A percentile compares a stretch with the other conserved stretches of the same genome.
Conservation (phyloP, 2,329 filamentous ascomycete species). For the Ascochyta koolunga region DNA sequence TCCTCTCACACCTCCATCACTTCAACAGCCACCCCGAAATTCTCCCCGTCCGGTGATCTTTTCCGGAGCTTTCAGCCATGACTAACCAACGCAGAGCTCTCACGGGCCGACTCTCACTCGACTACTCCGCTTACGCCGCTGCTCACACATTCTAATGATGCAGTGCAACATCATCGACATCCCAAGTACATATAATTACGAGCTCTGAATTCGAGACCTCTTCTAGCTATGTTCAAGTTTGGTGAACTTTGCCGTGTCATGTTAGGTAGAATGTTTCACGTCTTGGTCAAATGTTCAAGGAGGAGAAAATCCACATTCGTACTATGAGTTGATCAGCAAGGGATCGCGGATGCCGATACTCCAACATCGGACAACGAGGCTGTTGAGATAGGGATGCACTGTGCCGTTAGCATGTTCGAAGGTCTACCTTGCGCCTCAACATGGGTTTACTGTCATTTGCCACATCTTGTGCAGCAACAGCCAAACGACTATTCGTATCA, state of each 20-base stretch:
- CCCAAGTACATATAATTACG: background rate
- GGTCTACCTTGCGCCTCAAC: constrained; percentile 16
- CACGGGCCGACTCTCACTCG: constrained; percentile 4
- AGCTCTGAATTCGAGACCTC: background rate
- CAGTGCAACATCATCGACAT: constrained; percentile 1
- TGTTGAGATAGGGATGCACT: constrained; percentile 7
- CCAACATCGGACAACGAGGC: background rate
- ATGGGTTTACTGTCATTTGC: background rate
- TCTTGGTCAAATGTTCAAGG: background rate
- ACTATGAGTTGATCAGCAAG: background rate
- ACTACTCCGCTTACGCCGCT: constrained; percentile 8
- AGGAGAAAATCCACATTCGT: background rate
- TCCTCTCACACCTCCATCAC: background rate
- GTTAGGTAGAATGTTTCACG: constrained; percentile 2
- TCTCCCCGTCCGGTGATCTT: background rate
- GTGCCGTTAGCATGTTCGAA: background rate
- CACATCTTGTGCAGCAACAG: background rate
- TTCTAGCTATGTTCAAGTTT: background rate
- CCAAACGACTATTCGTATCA: constrained; percentile 1
- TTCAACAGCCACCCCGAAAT: background rate
- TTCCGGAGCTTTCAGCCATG: background rate
- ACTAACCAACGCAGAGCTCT: background rate
- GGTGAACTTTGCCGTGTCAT: background rate
- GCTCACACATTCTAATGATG: constrained; percentile 13
- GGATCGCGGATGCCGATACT: background rate